Conservation (phyloP, 192 early-diverging fungal species). For the Diversispora epigaea region DNA sequence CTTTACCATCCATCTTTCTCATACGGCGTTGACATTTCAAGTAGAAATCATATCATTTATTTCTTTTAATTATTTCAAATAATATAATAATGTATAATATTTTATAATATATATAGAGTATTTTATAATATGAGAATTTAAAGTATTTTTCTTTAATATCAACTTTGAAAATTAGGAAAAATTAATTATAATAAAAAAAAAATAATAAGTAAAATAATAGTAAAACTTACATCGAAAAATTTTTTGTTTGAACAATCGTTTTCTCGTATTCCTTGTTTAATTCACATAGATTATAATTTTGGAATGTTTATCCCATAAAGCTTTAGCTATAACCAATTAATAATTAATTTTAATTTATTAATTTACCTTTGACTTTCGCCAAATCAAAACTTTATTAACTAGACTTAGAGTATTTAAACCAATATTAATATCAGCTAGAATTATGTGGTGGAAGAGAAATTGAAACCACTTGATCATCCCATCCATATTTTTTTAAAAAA, state of each 20-base stretch:
- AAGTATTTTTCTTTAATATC: too few species aligned
- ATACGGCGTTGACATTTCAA: constrained; percentile 70
- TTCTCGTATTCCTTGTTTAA: constrained; percentile 38
- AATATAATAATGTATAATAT: too few species aligned
- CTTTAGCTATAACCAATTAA: constrained; percentile 47
- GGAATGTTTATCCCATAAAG: constrained; percentile 66
- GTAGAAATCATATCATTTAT: constrained; percentile 62
- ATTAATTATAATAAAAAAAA: too few species aligned
- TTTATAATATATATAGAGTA: too few species aligned
- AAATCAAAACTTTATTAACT: constrained; percentile 78
- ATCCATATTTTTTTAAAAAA: constrained; percentile 37
- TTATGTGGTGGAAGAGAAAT: constrained; percentile 76
- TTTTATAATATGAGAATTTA: too few species aligned
- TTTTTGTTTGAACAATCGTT: constrained; percentile 42
- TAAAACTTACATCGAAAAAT: constrained; percentile 45
- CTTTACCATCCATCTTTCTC: too few species aligned
- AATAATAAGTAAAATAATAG: not conserved
- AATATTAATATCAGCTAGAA: constrained; percentile 95
- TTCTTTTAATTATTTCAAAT: constrained; percentile 41
- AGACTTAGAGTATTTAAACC: constrained; percentile 90
- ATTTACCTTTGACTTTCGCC: constrained; percentile 71
- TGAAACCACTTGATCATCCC: constrained; percentile 66
- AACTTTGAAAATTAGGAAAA: too few species aligned
- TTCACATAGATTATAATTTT: constrained; percentile 52
- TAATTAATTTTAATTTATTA: constrained; percentile 7